Conservation (phyloP, 2,329 filamentous ascomycete genomes). For the Hymenotorrendiella dingleyae region DNA sequence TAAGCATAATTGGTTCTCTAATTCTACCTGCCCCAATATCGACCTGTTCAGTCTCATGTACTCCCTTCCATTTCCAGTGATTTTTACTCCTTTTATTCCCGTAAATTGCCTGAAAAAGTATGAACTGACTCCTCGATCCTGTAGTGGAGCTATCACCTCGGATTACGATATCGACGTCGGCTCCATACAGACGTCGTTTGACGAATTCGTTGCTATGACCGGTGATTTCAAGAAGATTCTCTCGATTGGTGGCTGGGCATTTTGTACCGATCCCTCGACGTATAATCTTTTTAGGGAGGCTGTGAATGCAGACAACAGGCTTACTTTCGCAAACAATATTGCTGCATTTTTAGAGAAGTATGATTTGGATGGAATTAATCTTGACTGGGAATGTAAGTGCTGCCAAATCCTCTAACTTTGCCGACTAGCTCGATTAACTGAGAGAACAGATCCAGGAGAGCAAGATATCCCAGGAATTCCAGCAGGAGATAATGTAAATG, state of each 20-base stretch:
- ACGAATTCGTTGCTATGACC: constrained; percentile 29
- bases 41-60: no score
- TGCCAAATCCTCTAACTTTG: no score
- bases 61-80: no score
- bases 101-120: no score
- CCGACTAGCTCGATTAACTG: no score
- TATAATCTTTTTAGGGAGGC: constrained; percentile 35
- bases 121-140: no score
- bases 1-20: no score
- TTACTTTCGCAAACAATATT: constrained; percentile 23
- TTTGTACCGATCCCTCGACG: constrained; percentile 34
- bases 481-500: constrained; percentile 21
- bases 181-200: background rate
- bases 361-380: background rate
- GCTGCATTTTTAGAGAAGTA: background rate
- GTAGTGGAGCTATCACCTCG: no score
- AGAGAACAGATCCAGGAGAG: no score
- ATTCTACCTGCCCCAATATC: no score
- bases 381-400: constrained; percentile 1
- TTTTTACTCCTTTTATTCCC: no score
- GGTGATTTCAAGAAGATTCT: constrained; percentile 37
- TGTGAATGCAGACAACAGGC: constrained; percentile 31
- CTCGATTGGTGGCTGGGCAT: constrained; percentile 41
- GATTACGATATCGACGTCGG: no score
- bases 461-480: constrained; percentile 35